Conservation (phyloP, 345 rosid genomes). For the Stellera chamaejasme region DNA sequence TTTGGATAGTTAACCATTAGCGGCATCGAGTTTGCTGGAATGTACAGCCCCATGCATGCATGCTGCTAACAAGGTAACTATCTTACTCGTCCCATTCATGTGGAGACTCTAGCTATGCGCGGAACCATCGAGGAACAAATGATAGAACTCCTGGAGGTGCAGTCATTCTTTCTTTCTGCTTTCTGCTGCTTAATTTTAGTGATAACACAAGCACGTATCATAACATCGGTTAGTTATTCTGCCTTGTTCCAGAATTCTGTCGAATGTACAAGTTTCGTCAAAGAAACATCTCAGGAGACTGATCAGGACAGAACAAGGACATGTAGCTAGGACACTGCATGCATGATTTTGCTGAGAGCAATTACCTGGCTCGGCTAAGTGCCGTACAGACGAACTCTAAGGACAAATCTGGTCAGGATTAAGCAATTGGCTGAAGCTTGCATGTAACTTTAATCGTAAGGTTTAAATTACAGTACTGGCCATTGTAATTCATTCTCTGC, state of each 20-base stretch:
- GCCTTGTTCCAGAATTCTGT: constrained; percentile 42
- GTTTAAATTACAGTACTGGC: no score
- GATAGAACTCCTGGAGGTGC: constrained; percentile 76
- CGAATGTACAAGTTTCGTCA: constrained; percentile 42
- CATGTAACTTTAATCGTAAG: no score
- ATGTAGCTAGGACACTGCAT: constrained; percentile 64
- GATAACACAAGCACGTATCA: no score
- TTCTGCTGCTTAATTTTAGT: no score
- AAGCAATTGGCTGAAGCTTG: no score
- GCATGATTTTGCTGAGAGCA: constrained; percentile 88
- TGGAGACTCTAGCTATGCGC: constrained; percentile 85
- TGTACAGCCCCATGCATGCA: constrained; percentile 96
- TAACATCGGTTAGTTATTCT: no score
- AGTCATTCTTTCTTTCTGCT: background rate
- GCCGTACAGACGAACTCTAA: constrained; percentile 43
- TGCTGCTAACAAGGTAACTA: constrained; percentile 61
- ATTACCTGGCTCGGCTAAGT: constrained; percentile 58
- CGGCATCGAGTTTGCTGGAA: constrained; percentile 70
- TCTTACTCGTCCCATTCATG: constrained; percentile 57
- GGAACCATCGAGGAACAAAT: constrained; percentile 92
- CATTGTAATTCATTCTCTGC: no score
- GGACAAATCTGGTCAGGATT: no score
- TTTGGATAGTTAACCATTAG: constrained; percentile 52
- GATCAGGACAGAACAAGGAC: constrained; percentile 35
- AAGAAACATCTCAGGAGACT: constrained; percentile 35